These are phyloP conservation scores for Yamadazyma philogaea DNA, from an alignment of 805 yeast species.

Conservation along the genomic window DNA sequence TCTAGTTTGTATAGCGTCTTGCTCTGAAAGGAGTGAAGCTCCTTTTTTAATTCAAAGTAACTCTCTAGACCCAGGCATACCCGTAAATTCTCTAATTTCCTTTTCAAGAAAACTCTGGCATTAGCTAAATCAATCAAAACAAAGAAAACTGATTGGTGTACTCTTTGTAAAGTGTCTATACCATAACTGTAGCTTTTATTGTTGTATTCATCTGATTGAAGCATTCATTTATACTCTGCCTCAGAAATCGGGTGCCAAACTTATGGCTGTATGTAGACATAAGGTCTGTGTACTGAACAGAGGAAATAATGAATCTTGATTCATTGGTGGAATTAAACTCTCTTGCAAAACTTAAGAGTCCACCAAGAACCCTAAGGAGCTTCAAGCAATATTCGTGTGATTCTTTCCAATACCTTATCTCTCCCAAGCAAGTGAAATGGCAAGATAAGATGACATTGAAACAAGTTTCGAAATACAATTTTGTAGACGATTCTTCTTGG, in stretches of 20 bases:
- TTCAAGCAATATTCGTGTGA: neutral
- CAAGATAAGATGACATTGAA: slow-evolving; percentile 8
- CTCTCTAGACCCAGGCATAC: neutral
- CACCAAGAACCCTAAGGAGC: slow-evolving; percentile 15
- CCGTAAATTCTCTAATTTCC: neutral
- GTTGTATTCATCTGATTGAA: slow-evolving; percentile 14
- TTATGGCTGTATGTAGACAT: slow-evolving; percentile 16
- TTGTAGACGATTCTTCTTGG: neutral
- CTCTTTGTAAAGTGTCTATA: slow-evolving; percentile 25
- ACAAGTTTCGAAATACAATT: slow-evolving; percentile 10
- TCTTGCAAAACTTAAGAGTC: slow-evolving; percentile 13
- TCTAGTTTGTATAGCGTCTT: slow-evolving; percentile 1
- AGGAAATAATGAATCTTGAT: slow-evolving; percentile 20
- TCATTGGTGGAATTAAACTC: slow-evolving; percentile 19
- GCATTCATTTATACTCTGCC: slow-evolving; percentile 14
- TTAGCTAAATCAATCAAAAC: slow-evolving; percentile 18
- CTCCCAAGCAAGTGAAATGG: slow-evolving; percentile 20
- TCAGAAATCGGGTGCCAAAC: slow-evolving; percentile 17
- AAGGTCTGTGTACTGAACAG: slow-evolving; percentile 21
- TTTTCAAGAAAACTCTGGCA: slow-evolving; percentile 7
- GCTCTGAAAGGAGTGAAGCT: neutral
- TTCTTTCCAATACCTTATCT: slow-evolving; percentile 17
- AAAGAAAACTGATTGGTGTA: slow-evolving; percentile 18
- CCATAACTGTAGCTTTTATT: slow-evolving; percentile 18
- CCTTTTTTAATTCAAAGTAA: neutral